Base-by-base conservation (phyloP, 441 rosid species). In the Mallotus japonicus region DNA sequence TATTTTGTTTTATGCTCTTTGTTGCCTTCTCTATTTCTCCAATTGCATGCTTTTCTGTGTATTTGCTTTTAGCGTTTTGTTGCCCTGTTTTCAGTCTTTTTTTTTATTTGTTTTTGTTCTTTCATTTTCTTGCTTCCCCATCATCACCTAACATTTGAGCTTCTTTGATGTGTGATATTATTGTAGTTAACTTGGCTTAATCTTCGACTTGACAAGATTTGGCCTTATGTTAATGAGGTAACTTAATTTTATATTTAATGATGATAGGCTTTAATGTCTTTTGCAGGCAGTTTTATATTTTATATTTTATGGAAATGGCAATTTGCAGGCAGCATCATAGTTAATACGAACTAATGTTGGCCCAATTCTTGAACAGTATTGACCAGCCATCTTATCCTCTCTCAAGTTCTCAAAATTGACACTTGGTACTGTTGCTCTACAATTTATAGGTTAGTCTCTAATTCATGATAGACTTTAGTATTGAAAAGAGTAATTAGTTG, bases 371-470 rank as follows among this genome's bases (percentile, higher is more conserved):
- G 96, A 91, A 78, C 92, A 92, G 73, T 88, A 95, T 72, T 86
- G 90, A 74, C 99, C 98, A 20, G 77, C 86, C 49, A 61, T 92
- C 54, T 65, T 95, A 40, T 83, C 95, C 1, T 92, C 99, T 61
- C 83, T 95, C 42, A 92, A 85, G 59, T 92, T 95, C 78, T 95
- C 99, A 73, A 91, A 83, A 85, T 85, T 95, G 47, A 92, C 97
- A 67, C 98, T 95, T 8, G 99, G 99, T 40, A 92, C 99, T n/a
- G 96, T 95, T 67, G 97, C 98, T 56, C 99, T 98, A 20, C 98
- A 95, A 56, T 93, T 95, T 75, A 95, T 97, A 73, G 99, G 99
- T 91, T 58, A 64, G 89, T 84, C 77, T 84, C 77, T 70, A 37
- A 65, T 63, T 69, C 13, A 34, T 50, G 17, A 54, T 54, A 16